Evolutionary conservation across 345 rosid genomes (phyloP).

Genomic region (Eucalyptus shirleyi): DNA sequence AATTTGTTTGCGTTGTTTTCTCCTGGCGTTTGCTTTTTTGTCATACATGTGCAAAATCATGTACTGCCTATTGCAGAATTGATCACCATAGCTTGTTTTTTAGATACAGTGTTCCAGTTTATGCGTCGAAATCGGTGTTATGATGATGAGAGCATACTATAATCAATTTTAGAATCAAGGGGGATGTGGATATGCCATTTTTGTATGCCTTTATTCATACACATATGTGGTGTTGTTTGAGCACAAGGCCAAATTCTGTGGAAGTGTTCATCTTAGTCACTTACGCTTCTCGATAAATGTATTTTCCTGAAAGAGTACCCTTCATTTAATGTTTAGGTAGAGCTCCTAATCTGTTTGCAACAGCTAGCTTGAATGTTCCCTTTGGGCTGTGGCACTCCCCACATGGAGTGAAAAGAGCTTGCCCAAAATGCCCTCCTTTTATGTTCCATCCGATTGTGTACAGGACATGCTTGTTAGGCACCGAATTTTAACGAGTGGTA

Average conservation of each 20-base stretch:
- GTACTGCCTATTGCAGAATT: background rate
- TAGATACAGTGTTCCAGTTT: background rate
- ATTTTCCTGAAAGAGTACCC: background rate
- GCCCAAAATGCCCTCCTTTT: background rate
- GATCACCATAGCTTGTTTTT: background rate
- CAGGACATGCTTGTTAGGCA: background rate
- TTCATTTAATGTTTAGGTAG: background rate
- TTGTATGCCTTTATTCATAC: background rate
- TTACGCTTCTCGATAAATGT: background rate
- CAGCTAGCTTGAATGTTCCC: background rate
- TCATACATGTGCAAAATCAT: background rate
- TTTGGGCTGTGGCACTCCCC: background rate
- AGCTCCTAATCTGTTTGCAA: background rate
- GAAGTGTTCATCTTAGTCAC: background rate
- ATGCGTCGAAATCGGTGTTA: background rate
- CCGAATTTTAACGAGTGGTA: background rate
- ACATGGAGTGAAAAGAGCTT: background rate
- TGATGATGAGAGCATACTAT: background rate
- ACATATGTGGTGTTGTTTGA: background rate
- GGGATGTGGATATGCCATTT: background rate
- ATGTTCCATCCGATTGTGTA: background rate
- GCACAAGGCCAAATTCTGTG: background rate
- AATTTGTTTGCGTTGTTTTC: background rate
- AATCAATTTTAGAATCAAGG: background rate
- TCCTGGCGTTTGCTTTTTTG: background rate